Conservation (phyloP, 768 basidiomycete species). For the Nidularia pulvinata region DNA sequence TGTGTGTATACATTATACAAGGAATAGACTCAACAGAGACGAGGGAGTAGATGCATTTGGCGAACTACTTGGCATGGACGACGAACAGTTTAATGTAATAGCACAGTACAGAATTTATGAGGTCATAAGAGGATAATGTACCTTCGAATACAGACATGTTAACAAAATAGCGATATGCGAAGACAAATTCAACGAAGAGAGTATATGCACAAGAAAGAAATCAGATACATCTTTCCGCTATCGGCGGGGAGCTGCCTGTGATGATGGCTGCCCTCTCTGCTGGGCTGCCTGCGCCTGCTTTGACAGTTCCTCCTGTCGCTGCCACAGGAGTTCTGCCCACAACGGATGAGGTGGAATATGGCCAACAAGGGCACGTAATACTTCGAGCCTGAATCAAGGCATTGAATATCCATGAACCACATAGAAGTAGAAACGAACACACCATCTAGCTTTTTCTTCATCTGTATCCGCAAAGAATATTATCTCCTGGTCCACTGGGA, state of each 20-base stretch:
- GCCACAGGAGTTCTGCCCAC: slow-evolving; percentile 93
- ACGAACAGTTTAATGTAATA: too few relatives aligned
- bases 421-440: slow-evolving; percentile 16
- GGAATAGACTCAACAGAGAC: too few relatives aligned
- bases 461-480: slow-evolving; percentile 91
- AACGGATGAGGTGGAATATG: slow-evolving; percentile 91
- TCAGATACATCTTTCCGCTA: neutral
- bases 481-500: slow-evolving; percentile 78
- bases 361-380: slow-evolving; percentile 82
- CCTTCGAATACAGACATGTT: neutral
- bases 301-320: slow-evolving; percentile 60
- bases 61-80: too few relatives aligned
- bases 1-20: too few relatives aligned
- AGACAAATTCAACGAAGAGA: neutral
- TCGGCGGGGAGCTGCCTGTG: neutral
- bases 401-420: neutral
- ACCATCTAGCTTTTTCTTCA: slow-evolving; percentile 89
- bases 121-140: neutral
- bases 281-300: slow-evolving; percentile 26
- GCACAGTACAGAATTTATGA: neutral
- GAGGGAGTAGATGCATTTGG: too few relatives aligned
- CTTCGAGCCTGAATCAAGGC: slow-evolving; percentile 65
- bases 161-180: neutral
- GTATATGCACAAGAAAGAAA: neutral
- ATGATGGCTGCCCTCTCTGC: slow-evolving; percentile 3